Evolutionary conservation across 2,329 filamentous ascomycete species (phyloP).

Genomic region (Hortaea werneckii): DNA sequence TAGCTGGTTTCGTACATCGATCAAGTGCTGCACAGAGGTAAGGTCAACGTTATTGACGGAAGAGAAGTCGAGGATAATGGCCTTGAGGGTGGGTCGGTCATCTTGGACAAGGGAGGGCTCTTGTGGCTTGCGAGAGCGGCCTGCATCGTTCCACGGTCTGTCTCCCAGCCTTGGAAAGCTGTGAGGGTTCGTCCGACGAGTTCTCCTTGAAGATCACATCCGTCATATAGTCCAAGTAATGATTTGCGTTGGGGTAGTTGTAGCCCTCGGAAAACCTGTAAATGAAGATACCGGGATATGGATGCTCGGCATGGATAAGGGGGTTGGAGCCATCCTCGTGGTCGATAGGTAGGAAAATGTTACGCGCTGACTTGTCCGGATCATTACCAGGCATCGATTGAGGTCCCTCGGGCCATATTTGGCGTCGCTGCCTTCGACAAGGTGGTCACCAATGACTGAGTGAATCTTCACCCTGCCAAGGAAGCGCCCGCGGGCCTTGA

Average conservation of each 20-base stretch:
- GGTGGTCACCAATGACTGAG: slow-evolving; percentile 68
- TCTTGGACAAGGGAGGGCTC: slow-evolving; percentile 34
- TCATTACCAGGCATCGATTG: slow-evolving; percentile 21
- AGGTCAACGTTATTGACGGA: slow-evolving; percentile 90
- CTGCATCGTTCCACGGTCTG: slow-evolving; percentile 90
- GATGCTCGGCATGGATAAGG: slow-evolving; percentile 63
- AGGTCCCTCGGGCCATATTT: slow-evolving; percentile 11
- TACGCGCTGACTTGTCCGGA: slow-evolving; percentile 49
- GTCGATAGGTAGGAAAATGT: slow-evolving; percentile 77
- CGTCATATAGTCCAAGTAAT: slow-evolving; percentile 64
- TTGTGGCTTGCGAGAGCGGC: slow-evolving; percentile 50
- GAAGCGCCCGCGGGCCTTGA: slow-evolving; percentile 74
- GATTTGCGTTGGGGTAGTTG: slow-evolving; percentile 89
- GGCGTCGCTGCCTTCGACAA: slow-evolving; percentile 53
- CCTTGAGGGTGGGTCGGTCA: slow-evolving; percentile 61
- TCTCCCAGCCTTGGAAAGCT: slow-evolving; percentile 53
- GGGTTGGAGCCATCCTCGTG: slow-evolving; percentile 90
- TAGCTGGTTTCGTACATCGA: slow-evolving; percentile 89
- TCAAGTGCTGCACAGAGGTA: slow-evolving; percentile 82
- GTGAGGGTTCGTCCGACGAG: slow-evolving; percentile 64
- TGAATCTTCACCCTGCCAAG: slow-evolving; percentile 75
- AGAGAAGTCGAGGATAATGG: slow-evolving; percentile 88
- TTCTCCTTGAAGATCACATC: slow-evolving; percentile 44
- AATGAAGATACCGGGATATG: slow-evolving; percentile 89
- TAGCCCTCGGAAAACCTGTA: slow-evolving; percentile 92